These are phyloP conservation scores for Capronia americana DNA, from an alignment of 2,329 filamentous ascomycete genomes.

Conservation along the genomic window DNA sequence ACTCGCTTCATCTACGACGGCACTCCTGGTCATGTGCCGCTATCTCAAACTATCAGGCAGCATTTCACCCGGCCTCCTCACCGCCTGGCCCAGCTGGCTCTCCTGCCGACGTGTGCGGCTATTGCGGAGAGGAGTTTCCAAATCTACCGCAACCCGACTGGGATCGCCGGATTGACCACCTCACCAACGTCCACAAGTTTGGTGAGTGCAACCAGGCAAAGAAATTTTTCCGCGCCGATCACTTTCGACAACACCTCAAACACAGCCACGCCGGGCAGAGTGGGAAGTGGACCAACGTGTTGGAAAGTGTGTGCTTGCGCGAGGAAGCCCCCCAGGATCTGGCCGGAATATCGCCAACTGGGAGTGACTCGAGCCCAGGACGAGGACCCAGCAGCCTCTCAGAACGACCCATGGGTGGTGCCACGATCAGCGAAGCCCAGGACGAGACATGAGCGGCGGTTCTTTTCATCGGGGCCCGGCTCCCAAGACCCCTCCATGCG, in stretches of 20 bases:
- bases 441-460: slow-evolving; percentile 32
- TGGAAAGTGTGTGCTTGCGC: slow-evolving; percentile 96
- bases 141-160: slow-evolving; percentile 79
- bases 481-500: slow-evolving; percentile 16
- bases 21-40: slow-evolving; percentile 98
- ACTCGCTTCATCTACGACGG: slow-evolving; percentile 86
- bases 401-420: slow-evolving; percentile 35
- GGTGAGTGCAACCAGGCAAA: slow-evolving; percentile 97
- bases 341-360: slow-evolving; percentile 34
- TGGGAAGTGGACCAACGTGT: slow-evolving; percentile 98
- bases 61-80: slow-evolving; percentile 77
- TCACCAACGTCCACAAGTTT: slow-evolving; percentile 94
- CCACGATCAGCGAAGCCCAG: slow-evolving; percentile 35
- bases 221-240: slow-evolving; percentile 96
- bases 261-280: slow-evolving; percentile 95
- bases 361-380: slow-evolving; percentile 33
- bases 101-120: slow-evolving; percentile 79
- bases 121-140: slow-evolving; percentile 91
- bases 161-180: slow-evolving; percentile 83
- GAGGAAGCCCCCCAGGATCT: slow-evolving; percentile 68
- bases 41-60: slow-evolving; percentile 74
- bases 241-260: slow-evolving; percentile 97
- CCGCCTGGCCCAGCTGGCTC: slow-evolving; percentile 45
- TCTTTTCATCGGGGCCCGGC: slow-evolving; percentile 12
- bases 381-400: slow-evolving; percentile 32